Base-by-base conservation (phyloP, 306 rosid species). In the Begonia loranthoides region DNA sequence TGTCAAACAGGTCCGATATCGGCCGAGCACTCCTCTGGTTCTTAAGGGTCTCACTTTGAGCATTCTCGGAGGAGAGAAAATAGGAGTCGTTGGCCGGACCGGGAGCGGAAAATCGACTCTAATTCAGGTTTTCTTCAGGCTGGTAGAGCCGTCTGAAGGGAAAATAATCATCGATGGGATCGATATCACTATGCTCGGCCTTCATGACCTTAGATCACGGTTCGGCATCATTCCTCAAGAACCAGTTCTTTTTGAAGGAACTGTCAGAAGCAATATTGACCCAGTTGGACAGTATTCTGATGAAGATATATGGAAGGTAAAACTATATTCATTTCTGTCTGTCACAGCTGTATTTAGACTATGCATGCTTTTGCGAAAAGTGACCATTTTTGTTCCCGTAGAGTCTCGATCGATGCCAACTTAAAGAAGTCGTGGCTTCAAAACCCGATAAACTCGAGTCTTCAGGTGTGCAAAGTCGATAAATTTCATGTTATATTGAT, bases 171-270 rank as follows among this genome's bases (percentile, higher is more conserved):
- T 90, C 9, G 99, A 90, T 10, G 92, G 74, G 68, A 73, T 90
- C 14, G 99, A 90, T 70, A 86, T 74, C 50, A 48, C 73, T 9
- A 54, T 38, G 13, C 58, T 90, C 21, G 99, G 99, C 12, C 99
- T 90, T 72, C 99, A 90, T 52, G 94, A 90, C 61, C 82, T 90
- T 15, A 68, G 97, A 61, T 85, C 97, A 48, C 81, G 99, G 6
- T 86, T 90, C 3, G 92, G 99, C 17, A 90, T 86, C 73, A 90
- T 90, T 62, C 99, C 99, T 56, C 99, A 90, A 66, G 99, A 90
- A 55, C 99, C 99, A 58, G 94, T 90, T 15, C 99, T 90, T 60
- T 90, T 90, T 19, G 95, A 90, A 72, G 99, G 99, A 51, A 90
- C 99, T 0, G 86, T 90, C 5, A 70, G 95, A 69, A 82, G 74